phyloP scores from a whole-genome alignment of 2,329 filamentous ascomycete species.

The Chalara sp. region DNA sequence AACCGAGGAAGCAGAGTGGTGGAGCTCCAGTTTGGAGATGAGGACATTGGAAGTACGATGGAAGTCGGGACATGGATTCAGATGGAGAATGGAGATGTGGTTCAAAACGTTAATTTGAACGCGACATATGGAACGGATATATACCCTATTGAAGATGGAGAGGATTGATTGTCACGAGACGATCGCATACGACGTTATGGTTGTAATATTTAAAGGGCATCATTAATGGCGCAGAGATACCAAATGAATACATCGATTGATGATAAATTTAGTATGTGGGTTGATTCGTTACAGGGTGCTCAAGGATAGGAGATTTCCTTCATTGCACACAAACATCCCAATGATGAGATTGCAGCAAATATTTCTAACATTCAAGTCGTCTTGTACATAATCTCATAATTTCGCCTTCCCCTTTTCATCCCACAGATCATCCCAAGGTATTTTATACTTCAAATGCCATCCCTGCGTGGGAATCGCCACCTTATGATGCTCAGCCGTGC shows the following conservation, averaged over 20 bases:
- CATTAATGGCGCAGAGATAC: too few species aligned
- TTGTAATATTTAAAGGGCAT: too few species aligned
- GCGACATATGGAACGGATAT: constrained; percentile 49
- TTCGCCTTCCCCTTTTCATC: constrained; percentile 15
- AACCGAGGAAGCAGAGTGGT: constrained; percentile 45
- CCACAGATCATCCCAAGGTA: constrained; percentile 39
- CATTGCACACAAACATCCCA: too few species aligned
- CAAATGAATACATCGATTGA: too few species aligned
- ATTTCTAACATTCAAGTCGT: too few species aligned
- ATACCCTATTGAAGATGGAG: constrained; percentile 34
- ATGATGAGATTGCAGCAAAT: too few species aligned
- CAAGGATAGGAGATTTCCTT: too few species aligned
- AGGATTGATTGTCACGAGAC: not conserved
- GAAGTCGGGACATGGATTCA: constrained; percentile 54
- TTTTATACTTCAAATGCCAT: constrained; percentile 31
- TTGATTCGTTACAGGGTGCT: too few species aligned
- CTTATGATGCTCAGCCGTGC: constrained; percentile 46
- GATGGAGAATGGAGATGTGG: constrained; percentile 46
- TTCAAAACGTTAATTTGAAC: constrained; percentile 49
- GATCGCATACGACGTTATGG: too few species aligned
- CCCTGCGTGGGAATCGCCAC: constrained; percentile 35
- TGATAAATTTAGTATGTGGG: too few species aligned
- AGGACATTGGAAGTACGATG: constrained; percentile 26
- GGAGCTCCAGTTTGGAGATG: constrained; percentile 33
- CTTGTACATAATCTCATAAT: constrained; percentile 4